phyloP scores from a whole-genome alignment of 345 rosid genomes.

The Corchorus olitorius region DNA sequence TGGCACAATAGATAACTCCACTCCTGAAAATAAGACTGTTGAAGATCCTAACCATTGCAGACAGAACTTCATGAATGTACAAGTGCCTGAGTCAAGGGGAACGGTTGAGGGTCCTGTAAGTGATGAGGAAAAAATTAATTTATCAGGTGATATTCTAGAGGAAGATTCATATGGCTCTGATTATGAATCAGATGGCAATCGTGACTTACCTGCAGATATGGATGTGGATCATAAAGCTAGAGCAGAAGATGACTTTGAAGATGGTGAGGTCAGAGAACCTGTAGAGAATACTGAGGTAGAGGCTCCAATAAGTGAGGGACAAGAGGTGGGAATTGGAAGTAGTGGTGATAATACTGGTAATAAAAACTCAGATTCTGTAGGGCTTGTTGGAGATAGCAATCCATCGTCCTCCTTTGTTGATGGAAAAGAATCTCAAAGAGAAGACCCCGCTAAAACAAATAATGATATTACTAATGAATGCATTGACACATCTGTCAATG shows the following conservation, averaged over 20 bases:
- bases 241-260: conserved; percentile 54
- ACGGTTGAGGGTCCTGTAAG: conserved; percentile 44
- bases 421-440: conserved; percentile 32
- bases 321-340: conserved; percentile 18
- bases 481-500: conserved; percentile 25
- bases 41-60: conserved; percentile 30
- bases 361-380: conserved; percentile 26
- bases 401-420: conserved; percentile 28
- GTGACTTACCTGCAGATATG: conserved; percentile 33
- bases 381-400: conserved; percentile 23
- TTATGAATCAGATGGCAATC: conserved; percentile 52
- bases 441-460: conserved; percentile 35
- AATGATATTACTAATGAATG: conserved; percentile 23
- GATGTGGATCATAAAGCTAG: conserved; percentile 41
- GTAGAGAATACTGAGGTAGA: conserved; percentile 25
- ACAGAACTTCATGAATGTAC: conserved; percentile 25
- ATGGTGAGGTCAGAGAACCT: conserved; percentile 64
- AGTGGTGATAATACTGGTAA: conserved; percentile 34
- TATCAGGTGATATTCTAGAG: conserved; percentile 50
- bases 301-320: conserved; percentile 28
- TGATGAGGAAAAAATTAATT: conserved; percentile 61
- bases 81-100: conserved; percentile 32
- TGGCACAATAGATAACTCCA: conserved; percentile 31
- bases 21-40: conserved; percentile 30
- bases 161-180: conserved; percentile 49